Evolutionary conservation across 2,329 filamentous ascomycete species (phyloP), one percentile per base, ranked within the genome.

Genomic region (Claviceps lovelessii): DNA sequence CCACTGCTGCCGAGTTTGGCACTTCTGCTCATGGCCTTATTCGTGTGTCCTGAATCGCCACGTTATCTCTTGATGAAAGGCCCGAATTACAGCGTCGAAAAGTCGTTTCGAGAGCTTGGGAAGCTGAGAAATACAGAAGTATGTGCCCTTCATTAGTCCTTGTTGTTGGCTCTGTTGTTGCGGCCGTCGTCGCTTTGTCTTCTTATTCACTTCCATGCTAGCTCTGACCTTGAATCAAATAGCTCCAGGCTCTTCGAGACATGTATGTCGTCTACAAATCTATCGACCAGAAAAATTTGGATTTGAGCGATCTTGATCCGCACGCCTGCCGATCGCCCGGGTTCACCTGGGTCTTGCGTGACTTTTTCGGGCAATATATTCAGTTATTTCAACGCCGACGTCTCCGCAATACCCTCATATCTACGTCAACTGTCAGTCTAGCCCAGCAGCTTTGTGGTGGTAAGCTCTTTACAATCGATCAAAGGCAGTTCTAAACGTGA

Each of bases 201-300:
- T n/a, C 8, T 35, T 31, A 19, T 35, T 35, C 13, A 19, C 11
- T n/a, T 31, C 28, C 35, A n/a, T 31, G 17, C 15, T 44, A 44
- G 10, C 15, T 31, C 42, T 44, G 17, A 35, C 41, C 35, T 19
- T 35, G 11, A 45, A 41, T 13, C 10, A 29, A 29, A 17, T 45
- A 72, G 67, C 61, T 74, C 7, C 70, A 72, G 65, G 71, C 70
- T 0, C 60, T 73, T 4, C 61, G 71, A 10, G 72, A 73, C 49
- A 61, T 73, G 9, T 73, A 73, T 54, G 59, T 72, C 9, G 65
- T 73, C 35, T 64, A 72, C 52, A 66, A 65, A 54, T 64, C 65
- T 4, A 62, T 67, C 39, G 63, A 68, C 41, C 62, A 64, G 9
- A 64, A 67, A 52, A 59, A 59, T 3, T 56, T 65, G 17, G 61